Percentiles rank a stretch among this genome's conserved stretches.
Evolutionary conservation across 768 basidiomycete species (phyloP).

Genomic region (Strobilomyces echinocephalus): DNA sequence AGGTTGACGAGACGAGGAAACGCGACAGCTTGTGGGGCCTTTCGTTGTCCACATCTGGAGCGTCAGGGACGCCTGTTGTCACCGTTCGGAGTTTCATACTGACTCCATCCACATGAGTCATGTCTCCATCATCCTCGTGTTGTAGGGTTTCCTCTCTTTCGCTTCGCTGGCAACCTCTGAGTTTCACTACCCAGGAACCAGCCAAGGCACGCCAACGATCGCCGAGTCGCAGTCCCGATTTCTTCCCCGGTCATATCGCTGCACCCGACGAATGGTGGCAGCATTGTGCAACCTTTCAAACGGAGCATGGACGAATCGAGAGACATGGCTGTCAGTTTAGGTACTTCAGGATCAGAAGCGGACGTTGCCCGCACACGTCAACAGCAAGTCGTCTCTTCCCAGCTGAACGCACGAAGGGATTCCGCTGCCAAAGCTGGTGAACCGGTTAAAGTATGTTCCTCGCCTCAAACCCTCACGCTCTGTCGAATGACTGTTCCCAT

Average conservation of each 20-base stretch:
- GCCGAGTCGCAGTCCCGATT: conserved; percentile 18
- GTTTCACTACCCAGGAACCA: conserved; percentile 44
- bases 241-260: conserved; percentile 21
- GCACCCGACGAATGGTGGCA: conserved; percentile 23
- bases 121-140: conserved; percentile 35
- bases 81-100: conserved; percentile 57
- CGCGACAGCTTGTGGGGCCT: conserved; percentile 22
- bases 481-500: too few relatives aligned
- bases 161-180: conserved; percentile 60
- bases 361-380: conserved; percentile 32
- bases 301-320: conserved; percentile 45
- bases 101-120: conserved; percentile 34
- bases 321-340: conserved; percentile 46
- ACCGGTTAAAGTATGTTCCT: conserved; percentile 6
- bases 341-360: conserved; percentile 41
- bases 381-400: conserved; percentile 5
- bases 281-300: conserved; percentile 32
- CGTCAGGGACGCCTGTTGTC: conserved; percentile 32
- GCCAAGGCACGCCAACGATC: conserved; percentile 13
- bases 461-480: too few relatives aligned
- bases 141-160: conserved; percentile 60
- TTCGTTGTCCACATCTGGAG: conserved; percentile 18
- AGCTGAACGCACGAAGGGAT: conserved; percentile 8
- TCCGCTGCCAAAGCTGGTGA: conserved; percentile 4
- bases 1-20: conserved; percentile 11